phyloP scores from a whole-genome alignment of 2,329 filamentous ascomycete genomes.

The Neonectria neomacrospora region DNA sequence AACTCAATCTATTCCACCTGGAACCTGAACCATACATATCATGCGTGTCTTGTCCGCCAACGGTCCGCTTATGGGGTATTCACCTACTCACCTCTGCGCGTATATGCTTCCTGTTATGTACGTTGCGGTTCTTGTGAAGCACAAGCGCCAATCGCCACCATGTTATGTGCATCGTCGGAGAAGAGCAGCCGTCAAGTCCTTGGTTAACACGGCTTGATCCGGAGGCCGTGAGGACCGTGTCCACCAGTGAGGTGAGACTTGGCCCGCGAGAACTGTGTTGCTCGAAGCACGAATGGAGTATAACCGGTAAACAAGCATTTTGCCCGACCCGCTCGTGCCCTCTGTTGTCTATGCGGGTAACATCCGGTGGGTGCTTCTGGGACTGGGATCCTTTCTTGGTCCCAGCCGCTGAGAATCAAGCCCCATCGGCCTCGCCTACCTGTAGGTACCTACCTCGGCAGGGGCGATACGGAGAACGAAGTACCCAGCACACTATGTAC shows the following conservation, averaged over 20 bases:
- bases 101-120: background rate
- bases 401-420: conserved; percentile 4
- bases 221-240: conserved; percentile 3
- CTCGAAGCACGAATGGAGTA: conserved; percentile 21
- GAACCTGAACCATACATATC: conserved; percentile 6
- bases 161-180: no score
- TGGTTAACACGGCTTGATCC: conserved; percentile 1
- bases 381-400: conserved; percentile 6
- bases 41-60: background rate
- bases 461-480: background rate
- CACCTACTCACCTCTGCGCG: background rate
- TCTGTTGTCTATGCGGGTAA: conserved; percentile 35
- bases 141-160: background rate
- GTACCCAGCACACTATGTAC: background rate
- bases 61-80: background rate
- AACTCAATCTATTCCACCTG: conserved; percentile 7
- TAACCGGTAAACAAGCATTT: conserved; percentile 42
- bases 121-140: background rate
- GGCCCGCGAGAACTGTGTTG: background rate
- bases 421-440: conserved; percentile 2
- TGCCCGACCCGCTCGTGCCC: conserved; percentile 36
- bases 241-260: conserved; percentile 5
- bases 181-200: conserved; percentile 3
- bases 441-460: no score
- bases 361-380: conserved; percentile 19